Base-by-base conservation (phyloP, 768 basidiomycete species). In the Auriscalpium microsporum region DNA sequence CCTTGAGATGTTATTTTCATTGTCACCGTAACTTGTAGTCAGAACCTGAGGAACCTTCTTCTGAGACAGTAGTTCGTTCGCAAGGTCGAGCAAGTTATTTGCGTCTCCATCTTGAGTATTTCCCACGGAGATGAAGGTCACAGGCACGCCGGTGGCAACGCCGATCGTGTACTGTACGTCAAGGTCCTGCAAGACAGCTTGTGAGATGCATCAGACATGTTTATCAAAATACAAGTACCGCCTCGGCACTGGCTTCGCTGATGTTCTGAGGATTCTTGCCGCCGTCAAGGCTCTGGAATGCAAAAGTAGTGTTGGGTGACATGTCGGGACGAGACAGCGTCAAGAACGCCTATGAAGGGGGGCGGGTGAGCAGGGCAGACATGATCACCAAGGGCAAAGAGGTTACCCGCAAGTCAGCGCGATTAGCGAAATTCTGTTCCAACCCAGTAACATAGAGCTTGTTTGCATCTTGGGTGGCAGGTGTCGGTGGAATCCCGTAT, bases 91-190 rank as follows among this genome's bases (percentile, higher is more conserved):
- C 62, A 72, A 69, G 11, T 69, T 70, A 28, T 54, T 59, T 10
- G 68, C 55, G 8, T 33, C 51, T 49, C 63, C 64, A 2, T 21
- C 38, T 59, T 55, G 56, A 23, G 50, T 23, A 13, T 50, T 14
- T 50, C 66, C 65, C 21, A 67, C 65, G 28, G 63, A 60, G 52
- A 67, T 59, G 53, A 67, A 66, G 19, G 45, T 60, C 3, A 56
- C 54, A 17, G 65, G 65, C 17, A 67, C 62, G 34, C 56, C 62
- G 10, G 65, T 59, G 4, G 68, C 66, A 45, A 72, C 40, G 11
- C 71, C 71, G 42, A 72, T 56, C n/a, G 71, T 71, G 55, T 69
- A 71, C 48, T 73, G 68, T n/a, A 65, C 69, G 55, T 73, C 72
- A 28, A 73, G 63, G 57, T 70, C 64, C 68, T 67, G 46, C 13